Conservation (phyloP, 164 flowering plant genomes). For the Akebia trifoliata region DNA sequence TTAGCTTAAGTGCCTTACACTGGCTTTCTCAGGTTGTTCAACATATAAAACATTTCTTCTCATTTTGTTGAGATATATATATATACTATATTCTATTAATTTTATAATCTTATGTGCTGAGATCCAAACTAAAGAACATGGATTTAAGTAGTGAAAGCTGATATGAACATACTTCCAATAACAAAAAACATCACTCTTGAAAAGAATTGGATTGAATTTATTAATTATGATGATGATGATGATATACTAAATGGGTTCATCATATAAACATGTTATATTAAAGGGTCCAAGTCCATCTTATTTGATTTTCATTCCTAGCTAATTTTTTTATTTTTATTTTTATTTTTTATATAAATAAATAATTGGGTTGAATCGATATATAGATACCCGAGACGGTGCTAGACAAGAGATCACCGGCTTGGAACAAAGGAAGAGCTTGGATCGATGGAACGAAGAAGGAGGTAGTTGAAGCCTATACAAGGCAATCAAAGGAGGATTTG, state of each 20-base stretch:
- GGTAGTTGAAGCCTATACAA: constrained; percentile 37
- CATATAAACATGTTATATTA: too few species aligned
- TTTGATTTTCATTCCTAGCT: neutral
- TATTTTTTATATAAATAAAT: neutral
- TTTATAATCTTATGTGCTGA: too few species aligned
- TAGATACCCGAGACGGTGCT: constrained; percentile 33
- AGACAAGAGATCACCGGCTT: constrained; percentile 27
- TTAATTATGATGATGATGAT: too few species aligned
- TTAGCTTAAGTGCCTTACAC: constrained; percentile 36
- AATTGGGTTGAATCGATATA: neutral
- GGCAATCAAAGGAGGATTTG: constrained; percentile 37
- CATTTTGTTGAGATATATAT: too few species aligned
- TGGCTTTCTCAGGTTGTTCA: constrained; percentile 33
- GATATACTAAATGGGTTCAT: too few species aligned
- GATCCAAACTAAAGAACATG: too few species aligned
- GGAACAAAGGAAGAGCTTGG: constrained; percentile 44
- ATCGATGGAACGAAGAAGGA: constrained; percentile 39
- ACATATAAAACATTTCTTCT: neutral
- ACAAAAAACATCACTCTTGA: too few species aligned
- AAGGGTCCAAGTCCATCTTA: neutral
- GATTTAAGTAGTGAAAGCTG: too few species aligned
- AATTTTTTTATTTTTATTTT: neutral
- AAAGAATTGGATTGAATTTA: too few species aligned
- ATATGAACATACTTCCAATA: too few species aligned
- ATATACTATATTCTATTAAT: too few species aligned